Evolutionary conservation across 495 filamentous ascomycete genomes (phyloP).

Genomic region (Xylaria grammica): DNA sequence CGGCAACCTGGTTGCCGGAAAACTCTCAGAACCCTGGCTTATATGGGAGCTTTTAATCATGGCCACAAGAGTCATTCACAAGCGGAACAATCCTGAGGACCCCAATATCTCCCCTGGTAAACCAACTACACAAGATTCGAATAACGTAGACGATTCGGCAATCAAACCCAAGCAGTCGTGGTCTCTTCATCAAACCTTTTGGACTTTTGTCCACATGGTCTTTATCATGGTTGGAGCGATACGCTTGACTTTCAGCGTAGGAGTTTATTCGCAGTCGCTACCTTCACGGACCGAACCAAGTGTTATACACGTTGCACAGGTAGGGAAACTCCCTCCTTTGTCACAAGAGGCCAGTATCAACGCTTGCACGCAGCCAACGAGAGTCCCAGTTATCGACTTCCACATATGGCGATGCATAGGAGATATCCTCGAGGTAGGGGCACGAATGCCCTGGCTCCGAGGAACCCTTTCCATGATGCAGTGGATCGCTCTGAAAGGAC

Average conservation of each 20-base stretch:
- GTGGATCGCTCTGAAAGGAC: slow-evolving; percentile 70
- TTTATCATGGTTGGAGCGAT: slow-evolving; percentile 69
- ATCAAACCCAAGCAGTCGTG: slow-evolving; percentile 40
- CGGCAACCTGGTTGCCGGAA: slow-evolving; percentile 75
- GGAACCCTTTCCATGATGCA: slow-evolving; percentile 74
- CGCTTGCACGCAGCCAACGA: slow-evolving; percentile 41
- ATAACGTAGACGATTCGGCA: not conserved
- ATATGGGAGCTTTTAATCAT: slow-evolving; percentile 81
- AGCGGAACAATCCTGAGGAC: slow-evolving; percentile 28
- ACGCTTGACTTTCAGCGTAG: slow-evolving; percentile 61
- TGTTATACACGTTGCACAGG: slow-evolving; percentile 16
- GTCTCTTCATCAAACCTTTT: slow-evolving; percentile 59
- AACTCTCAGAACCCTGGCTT: slow-evolving; percentile 81
- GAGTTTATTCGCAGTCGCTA: slow-evolving; percentile 57
- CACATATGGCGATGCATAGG: slow-evolving; percentile 71
- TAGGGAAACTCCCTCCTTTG: slow-evolving; percentile 23
- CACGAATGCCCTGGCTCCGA: slow-evolving; percentile 85
- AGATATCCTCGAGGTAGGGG: slow-evolving; percentile 69
- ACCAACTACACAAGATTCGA: slow-evolving; percentile 21
- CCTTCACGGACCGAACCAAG: slow-evolving; percentile 40
- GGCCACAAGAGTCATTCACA: slow-evolving; percentile 35
- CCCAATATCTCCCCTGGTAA: slow-evolving; percentile 26
- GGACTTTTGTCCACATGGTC: slow-evolving; percentile 70
- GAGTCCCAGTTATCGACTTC: slow-evolving; percentile 76
- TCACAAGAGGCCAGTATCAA: slow-evolving; percentile 6